Evolutionary conservation across 352 stramenopile genomes (phyloP), one percentile per base, ranked within the genome.

Genomic region (Phytopythium cucurbitacearum): DNA sequence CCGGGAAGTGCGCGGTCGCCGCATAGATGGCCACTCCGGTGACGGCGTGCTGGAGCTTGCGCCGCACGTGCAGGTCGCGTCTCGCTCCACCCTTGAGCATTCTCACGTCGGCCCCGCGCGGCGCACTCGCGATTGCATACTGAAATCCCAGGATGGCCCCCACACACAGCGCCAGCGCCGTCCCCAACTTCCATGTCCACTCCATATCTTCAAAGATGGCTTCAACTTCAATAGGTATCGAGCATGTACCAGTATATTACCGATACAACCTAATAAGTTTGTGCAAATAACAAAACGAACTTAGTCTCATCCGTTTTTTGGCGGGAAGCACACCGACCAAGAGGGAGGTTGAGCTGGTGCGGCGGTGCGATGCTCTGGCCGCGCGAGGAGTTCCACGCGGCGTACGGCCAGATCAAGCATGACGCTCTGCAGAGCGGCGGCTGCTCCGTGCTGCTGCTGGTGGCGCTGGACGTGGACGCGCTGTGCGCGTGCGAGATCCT

Each of bases 401-500:
- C 81, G 51, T 96, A 93, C 59, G 72, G 71, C 16, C 83, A 93
- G 59, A 87, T 95, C 35, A 87, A 91, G 62, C 69, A 88, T 53
- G 75, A 89, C 44, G 85, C 80, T 42, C 67, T 92, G 51, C 71
- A 84, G 53, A 78, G 60, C 36, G 73, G 73, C 41, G 74, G 69
- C 9, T 91, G 84, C 58, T 96, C 85, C 39, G 85, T 98, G 15
- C 68, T 98, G 34, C 59, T 99, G 15, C 87, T 99, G 12, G 93
- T 97, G 34, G 91, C 95, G 44, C 67, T 97, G 10, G 94, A 98
- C 57, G 90, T 94, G 38, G 96, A 99, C 65, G 94, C 95, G 39
- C 81, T 99, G 52, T 97, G 91, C 58, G 89, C 94, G 11, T 93
- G 87, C 44, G 89, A 94, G 53, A 99, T 99, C 59, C 71, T 98